Evolutionary conservation across 495 filamentous ascomycete genomes (phyloP).

Genomic region (Pyrenula massariospora): DNA sequence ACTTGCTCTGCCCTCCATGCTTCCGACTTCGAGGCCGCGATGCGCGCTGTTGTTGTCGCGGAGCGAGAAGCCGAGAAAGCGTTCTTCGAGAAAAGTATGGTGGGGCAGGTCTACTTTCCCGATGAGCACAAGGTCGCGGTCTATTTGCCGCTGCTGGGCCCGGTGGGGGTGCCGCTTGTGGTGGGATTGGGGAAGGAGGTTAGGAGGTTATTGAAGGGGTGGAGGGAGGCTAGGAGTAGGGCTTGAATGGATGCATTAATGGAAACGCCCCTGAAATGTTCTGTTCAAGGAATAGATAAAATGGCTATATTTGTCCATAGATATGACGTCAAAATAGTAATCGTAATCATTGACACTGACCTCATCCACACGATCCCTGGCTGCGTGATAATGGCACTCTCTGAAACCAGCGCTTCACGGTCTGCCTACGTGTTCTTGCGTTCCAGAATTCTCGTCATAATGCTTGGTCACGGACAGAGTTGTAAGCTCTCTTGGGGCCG

Average conservation of each 20-base stretch:
- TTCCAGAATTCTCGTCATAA: too few species aligned
- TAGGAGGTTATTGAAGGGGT: slow-evolving; percentile 33
- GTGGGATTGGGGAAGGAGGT: slow-evolving; percentile 76
- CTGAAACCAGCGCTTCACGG: too few species aligned
- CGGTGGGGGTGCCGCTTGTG: slow-evolving; percentile 80
- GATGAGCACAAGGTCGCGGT: slow-evolving; percentile 99
- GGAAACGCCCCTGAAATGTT: too few species aligned
- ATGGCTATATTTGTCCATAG: too few species aligned
- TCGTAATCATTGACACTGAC: too few species aligned
- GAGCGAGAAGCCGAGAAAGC: slow-evolving; percentile 84
- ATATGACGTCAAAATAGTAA: too few species aligned
- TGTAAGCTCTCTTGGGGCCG: too few species aligned
- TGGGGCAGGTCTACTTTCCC: slow-evolving; percentile 93
- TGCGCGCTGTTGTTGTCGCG: slow-evolving; percentile 72
- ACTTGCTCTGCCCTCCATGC: slow-evolving; percentile 63
- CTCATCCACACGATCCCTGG: too few species aligned
- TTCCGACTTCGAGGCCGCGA: slow-evolving; percentile 51
- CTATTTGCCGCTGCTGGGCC: slow-evolving; percentile 82
- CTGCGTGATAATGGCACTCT: too few species aligned
- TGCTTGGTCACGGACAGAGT: too few species aligned
- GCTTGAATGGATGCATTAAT: slow-evolving; percentile 1
- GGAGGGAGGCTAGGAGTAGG: slow-evolving; percentile 19
- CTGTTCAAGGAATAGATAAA: too few species aligned
- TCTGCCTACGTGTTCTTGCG: too few species aligned
- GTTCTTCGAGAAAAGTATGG: slow-evolving; percentile 99